These are phyloP conservation scores for Lithospermum erythrorhizon DNA, from an alignment of 257 asterid species.

Conservation along the genomic window DNA sequence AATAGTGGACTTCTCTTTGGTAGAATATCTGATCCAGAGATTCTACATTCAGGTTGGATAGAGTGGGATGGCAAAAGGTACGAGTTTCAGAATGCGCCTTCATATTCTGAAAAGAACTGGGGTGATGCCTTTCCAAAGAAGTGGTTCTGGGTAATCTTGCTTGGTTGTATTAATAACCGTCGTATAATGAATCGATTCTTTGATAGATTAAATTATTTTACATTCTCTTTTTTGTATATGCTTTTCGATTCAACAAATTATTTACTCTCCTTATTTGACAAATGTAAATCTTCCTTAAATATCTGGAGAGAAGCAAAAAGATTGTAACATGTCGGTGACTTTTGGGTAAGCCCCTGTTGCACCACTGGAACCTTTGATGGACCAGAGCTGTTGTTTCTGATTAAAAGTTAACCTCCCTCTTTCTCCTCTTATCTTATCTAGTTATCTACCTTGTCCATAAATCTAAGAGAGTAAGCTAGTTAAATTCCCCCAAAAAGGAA, in stretches of 20 bases:
- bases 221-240: background rate
- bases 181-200: background rate
- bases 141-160: slow-evolving; percentile 83
- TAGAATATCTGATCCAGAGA: background rate
- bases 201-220: too few species aligned
- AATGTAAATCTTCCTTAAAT: background rate
- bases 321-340: background rate
- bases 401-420: background rate
- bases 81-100: slow-evolving; percentile 88
- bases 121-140: slow-evolving; percentile 90
- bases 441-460: background rate
- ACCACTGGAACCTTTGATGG: background rate
- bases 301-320: background rate
- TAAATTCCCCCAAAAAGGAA: background rate
- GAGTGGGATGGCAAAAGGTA: slow-evolving; percentile 88
- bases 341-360: background rate
- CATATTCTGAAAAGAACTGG: slow-evolving; percentile 96
- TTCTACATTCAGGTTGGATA: slow-evolving; percentile 75
- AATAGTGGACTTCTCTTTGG: background rate
- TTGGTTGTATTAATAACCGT: background rate
- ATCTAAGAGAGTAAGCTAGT: background rate
- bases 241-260: background rate
- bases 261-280: background rate
- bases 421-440: background rate
- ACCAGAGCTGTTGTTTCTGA: background rate